Evolutionary conservation across 768 basidiomycete species (phyloP), one percentile per base, ranked within the genome.

Genomic region (Amanita inopinata): DNA sequence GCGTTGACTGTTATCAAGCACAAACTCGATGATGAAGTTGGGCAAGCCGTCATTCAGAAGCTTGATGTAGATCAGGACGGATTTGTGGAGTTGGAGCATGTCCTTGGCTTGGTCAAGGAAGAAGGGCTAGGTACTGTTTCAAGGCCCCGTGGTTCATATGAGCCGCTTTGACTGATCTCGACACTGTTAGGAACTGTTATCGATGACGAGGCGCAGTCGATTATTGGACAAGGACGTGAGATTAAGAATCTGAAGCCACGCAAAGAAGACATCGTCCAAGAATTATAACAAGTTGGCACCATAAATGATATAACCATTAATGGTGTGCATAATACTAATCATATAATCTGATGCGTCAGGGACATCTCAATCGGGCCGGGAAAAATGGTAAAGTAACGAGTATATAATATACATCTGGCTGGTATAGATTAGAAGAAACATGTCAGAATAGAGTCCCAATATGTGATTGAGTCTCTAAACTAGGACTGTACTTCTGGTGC

Each of bases 41-140:
- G 89, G 17, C 78, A 83, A 47, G 80, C 77, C 15, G 80, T 99
- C 38, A 78, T 93, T 40, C 80, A 89, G 56, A 98, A 98, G 62
- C 65, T 98, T 54, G 96, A 99, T 58, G 85, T 89, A 7, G 94
- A 98, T 63, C 80, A 88, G 61, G 94, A 98, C 57, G 93, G 94
- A 0, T 94, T 80, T 56, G 92, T 97, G 18, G 89, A 93, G 57
- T 72, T 98, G 34, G 89, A 94, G 61, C 93, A 99, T 56, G 92
- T 99, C 25, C 61, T 94, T 45, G 88, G 84, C 9, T 64, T 94
- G 49, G 85, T 93, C 17, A 74, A 79, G 53, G 87, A 96, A 63
- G 87, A 91, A 51, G 89, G 89, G 10, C 63, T 93, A 17, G n/a
- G n/a, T n/a, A n/a, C n/a, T n/a, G n/a, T n/a, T n/a, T n/a, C n/a